Base-by-base conservation (phyloP, 805 yeast species). In the Candida glaebosa region DNA sequence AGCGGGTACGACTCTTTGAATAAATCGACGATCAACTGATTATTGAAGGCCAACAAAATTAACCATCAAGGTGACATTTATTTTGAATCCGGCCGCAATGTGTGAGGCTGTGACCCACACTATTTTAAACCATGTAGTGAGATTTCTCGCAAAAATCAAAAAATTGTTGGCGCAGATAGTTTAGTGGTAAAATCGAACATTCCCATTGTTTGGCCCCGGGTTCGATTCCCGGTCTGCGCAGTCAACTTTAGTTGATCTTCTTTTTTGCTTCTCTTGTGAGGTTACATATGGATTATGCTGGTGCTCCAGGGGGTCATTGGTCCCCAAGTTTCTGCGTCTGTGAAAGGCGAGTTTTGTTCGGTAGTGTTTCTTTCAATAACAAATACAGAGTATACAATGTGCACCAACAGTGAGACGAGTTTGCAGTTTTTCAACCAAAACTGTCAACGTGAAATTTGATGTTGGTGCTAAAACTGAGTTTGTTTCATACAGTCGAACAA, bases 161-260 rank as follows among this genome's bases (percentile, higher is more conserved):
- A 8, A 12, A 24, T 24, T 24, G 12, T 37, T 8, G 15, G 49
- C 49, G 49, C 49, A 41, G 39, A 41, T 46, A 45, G 61, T 56
- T 56, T 56, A 56, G 61, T 56, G 61, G 61, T 56, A 56, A 56
- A 56, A 56, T 56, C 56, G 51, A 54, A 49, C 61, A 52, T 57
- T 57, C 58, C 61, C 61, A 57, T 53, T 55, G 61, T 49, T 54
- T 50, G 56, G 61, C 61, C 61, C 61, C 60, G 55, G 60, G 61
- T 57, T 57, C 61, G 60, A 57, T 57, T 57, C 61, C 60, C 55
- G 60, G 61, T 52, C 51, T 49, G 57, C 56, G 61, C 61, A 57
- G 24, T 16, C 32, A 24, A 30, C 39, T 39, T 37, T 34, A 34
- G n/a, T n/a, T n/a, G n/a, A n/a, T 37, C 18, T 31, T 8, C 12